Evolutionary conservation across 1,139 yeast genomes (phyloP).

Genomic region (Yamadazyma membranifaciens): DNA sequence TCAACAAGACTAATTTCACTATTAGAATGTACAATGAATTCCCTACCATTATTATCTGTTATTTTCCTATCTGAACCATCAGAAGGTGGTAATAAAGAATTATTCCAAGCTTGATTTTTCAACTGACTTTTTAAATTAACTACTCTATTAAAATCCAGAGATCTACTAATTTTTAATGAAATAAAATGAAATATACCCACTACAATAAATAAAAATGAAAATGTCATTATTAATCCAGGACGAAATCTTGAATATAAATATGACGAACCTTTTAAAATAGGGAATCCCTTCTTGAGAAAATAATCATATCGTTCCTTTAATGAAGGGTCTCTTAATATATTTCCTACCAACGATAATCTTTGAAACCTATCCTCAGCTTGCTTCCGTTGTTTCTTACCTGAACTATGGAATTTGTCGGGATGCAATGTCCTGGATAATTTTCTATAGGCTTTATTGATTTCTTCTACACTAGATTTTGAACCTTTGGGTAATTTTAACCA

Average conservation of each 20-base stretch:
- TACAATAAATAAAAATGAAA: conserved; percentile 47
- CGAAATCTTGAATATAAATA: conserved; percentile 55
- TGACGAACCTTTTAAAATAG: conserved; percentile 63
- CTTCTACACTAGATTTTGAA: conserved; percentile 54
- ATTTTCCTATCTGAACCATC: conserved; percentile 48
- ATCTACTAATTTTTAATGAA: conserved; percentile 52
- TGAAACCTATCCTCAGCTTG: conserved; percentile 63
- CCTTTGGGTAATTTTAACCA: conserved; percentile 56
- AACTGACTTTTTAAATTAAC: conserved; percentile 49
- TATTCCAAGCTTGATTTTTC: conserved; percentile 60
- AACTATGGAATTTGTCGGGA: conserved; percentile 70
- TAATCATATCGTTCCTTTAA: conserved; percentile 79
- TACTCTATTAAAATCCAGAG: conserved; percentile 62
- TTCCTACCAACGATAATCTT: conserved; percentile 69
- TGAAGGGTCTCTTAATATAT: conserved; percentile 62
- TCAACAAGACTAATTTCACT: conserved; percentile 70
- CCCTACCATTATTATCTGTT: conserved; percentile 46
- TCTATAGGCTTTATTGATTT: conserved; percentile 75
- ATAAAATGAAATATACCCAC: conserved; percentile 60
- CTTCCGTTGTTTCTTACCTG: conserved; percentile 40
- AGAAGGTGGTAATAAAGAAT: conserved; percentile 45
- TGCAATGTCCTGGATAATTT: conserved; percentile 69
- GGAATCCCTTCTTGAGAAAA: conserved; percentile 83
- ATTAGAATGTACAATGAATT: conserved; percentile 62
- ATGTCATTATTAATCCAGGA: conserved; percentile 58